These are phyloP conservation scores for Arthrobotrys sinensis DNA, from an alignment of 2,329 filamentous ascomycete genomes.

Conservation along the genomic window DNA sequence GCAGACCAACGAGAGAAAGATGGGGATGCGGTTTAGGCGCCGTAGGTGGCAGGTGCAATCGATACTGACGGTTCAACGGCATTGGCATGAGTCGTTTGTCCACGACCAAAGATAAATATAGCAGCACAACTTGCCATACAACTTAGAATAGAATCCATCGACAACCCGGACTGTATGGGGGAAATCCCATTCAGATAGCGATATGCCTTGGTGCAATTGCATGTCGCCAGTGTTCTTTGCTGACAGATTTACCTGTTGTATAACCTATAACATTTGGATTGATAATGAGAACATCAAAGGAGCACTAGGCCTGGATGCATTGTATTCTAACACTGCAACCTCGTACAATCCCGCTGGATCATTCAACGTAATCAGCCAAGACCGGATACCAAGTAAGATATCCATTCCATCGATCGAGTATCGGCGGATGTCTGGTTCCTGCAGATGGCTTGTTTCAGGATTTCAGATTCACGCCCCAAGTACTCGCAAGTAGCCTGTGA, in stretches of 20 bases:
- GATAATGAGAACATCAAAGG: background rate
- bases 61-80: background rate
- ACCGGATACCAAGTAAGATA: slow-evolving; percentile 4
- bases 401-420: slow-evolving; percentile 31
- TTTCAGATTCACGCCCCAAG: slow-evolving; percentile 36
- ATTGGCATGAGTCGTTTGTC: background rate
- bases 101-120: slow-evolving; percentile 13
- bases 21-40: slow-evolving; percentile 2
- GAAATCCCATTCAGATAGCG: background rate
- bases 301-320: background rate
- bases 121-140: background rate
- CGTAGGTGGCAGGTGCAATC: background rate
- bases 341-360: background rate
- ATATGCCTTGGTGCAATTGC: background rate
- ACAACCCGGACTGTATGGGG: background rate
- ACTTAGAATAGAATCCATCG: slow-evolving; percentile 11
- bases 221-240: background rate
- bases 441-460: slow-evolving; percentile 59
- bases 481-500: background rate
- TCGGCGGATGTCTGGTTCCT: slow-evolving; percentile 44
- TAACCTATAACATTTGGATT: background rate
- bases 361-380: slow-evolving; percentile 27
- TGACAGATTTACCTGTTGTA: slow-evolving; percentile 23
- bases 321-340: background rate
- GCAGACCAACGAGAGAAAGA: background rate